Percentiles rank a stretch among this genome's conserved stretches.
Evolutionary conservation across 345 rosid species (phyloP).

Genomic region (Populus pruinosa): DNA sequence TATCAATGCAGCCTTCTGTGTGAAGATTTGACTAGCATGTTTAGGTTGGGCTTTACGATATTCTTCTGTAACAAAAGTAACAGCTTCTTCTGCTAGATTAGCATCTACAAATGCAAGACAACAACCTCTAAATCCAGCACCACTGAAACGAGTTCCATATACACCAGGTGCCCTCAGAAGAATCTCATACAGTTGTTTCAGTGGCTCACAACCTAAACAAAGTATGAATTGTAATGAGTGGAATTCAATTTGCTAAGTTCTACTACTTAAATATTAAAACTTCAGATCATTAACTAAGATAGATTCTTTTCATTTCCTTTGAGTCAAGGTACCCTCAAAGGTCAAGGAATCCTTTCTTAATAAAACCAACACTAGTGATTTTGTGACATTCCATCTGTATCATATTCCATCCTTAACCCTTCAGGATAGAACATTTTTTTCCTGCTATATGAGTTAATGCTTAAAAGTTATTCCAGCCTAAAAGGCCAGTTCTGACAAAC

Average conservation of each 20-base stretch:
- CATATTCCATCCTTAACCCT: background rate
- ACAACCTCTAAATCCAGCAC: constrained; percentile 93
- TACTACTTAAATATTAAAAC: no score
- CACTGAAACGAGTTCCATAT: constrained; percentile 82
- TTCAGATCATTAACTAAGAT: no score
- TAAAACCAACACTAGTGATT: background rate
- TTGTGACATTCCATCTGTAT: background rate
- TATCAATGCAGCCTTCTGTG: constrained; percentile 46
- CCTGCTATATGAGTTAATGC: background rate
- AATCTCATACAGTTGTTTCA: constrained; percentile 70
- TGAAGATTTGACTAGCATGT: constrained; percentile 45
- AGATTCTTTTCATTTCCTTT: no score
- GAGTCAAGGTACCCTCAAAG: background rate
- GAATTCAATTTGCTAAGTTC: no score
- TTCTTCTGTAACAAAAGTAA: constrained; percentile 52
- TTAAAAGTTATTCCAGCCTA: constrained; percentile 17
- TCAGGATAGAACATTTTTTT: background rate
- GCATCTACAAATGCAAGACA: constrained; percentile 75
- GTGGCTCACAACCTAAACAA: constrained; percentile 65
- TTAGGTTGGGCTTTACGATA: constrained; percentile 63
- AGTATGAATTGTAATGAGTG: background rate
- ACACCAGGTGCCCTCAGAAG: constrained; percentile 66
- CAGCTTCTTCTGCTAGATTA: constrained; percentile 58
- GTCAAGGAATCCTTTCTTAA: background rate
- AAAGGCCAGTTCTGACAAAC: background rate